Conservation (phyloP, 2,329 filamentous ascomycete genomes). For the Didymella lethalis region DNA sequence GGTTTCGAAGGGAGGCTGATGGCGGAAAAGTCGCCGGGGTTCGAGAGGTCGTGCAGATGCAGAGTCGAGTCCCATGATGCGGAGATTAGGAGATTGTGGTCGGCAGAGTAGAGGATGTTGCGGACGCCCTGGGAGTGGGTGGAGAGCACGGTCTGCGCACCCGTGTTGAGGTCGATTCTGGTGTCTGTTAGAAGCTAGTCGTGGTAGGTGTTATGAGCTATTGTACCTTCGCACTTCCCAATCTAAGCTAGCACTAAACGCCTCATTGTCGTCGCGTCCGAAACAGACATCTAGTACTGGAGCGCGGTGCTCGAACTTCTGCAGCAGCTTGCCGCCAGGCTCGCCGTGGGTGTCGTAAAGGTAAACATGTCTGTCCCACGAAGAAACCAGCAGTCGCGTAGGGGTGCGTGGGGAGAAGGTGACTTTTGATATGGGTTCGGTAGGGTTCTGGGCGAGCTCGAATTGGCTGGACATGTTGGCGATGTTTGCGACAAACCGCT, state of each 20-base stretch:
- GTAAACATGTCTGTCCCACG: conserved; percentile 93
- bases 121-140: conserved; percentile 82
- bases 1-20: conserved; percentile 84
- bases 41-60: conserved; percentile 76
- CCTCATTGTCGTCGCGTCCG: conserved; percentile 79
- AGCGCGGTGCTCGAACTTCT: conserved; percentile 80
- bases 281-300: conserved; percentile 94
- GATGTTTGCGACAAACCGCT: conserved; percentile 11
- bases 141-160: conserved; percentile 76
- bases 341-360: conserved; percentile 77
- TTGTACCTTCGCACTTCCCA: conserved; percentile 79
- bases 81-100: conserved; percentile 81
- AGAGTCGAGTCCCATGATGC: conserved; percentile 94
- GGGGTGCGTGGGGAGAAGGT: conserved; percentile 82
- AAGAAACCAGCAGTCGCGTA: conserved; percentile 83
- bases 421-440: conserved; percentile 85
- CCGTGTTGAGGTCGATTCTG: conserved; percentile 75
- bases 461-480: conserved; percentile 66
- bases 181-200: conserved; percentile 2
- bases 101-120: conserved; percentile 79
- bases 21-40: conserved; percentile 64
- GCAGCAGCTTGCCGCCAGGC: conserved; percentile 69
- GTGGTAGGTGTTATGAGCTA: neutral
- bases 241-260: conserved; percentile 87
- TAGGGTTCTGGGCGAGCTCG: conserved; percentile 81